Base-by-base conservation (phyloP, 352 stramenopile species). In the Pythium oligandrum region DNA sequence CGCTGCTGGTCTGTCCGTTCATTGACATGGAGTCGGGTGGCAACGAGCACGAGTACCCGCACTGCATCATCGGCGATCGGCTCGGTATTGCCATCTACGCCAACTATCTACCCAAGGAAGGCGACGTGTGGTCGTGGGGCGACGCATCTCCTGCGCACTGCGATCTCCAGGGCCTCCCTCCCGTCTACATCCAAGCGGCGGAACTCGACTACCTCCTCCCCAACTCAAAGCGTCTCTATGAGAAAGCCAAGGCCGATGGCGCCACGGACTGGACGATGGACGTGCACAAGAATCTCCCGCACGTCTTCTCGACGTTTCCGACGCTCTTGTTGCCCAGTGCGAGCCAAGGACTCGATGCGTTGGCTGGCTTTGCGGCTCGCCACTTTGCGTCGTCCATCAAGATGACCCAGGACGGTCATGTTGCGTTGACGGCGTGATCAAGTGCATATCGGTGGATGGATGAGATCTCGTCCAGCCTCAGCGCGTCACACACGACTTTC, bases 101-200 rank as follows among this genome's bases (percentile, higher is more conserved):
- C 38, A 8, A 12, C 7, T 42, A 42, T 42, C 12, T 42, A 8
- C 66, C 61, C 48, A 60, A 47, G 1, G 50, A 62, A 36, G 42
- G 64, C 30, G 67, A 77, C 33, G 58, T 44, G 4, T 52, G 11
- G 10, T 71, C 66, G 44, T 78, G 70, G 70, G 45, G 53, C 1
- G 63, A 79, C 40, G 68, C 70, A 7, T 78, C 68, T 3, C 50
- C 68, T 34, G 61, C 70, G 39, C 68, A 81, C 61, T 79, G 70
- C 55, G 60, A 81, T 43, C 55, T 83, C 31, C 40, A 54, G 32
- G 60, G 50, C 6, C 53, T 83, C 4, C 62, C 73, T 3, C 70
- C 73, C 0, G 59, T 75, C 42, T 71, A 78, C 35, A 47, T 85
- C n/a, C 75, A 81, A 44, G 59, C 68, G 51, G 74, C 42, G 4